Evolutionary conservation across 1,139 yeast species (phyloP), one percentile per base, ranked within the genome.

Genomic region (Lodderomyces beijingensis): DNA sequence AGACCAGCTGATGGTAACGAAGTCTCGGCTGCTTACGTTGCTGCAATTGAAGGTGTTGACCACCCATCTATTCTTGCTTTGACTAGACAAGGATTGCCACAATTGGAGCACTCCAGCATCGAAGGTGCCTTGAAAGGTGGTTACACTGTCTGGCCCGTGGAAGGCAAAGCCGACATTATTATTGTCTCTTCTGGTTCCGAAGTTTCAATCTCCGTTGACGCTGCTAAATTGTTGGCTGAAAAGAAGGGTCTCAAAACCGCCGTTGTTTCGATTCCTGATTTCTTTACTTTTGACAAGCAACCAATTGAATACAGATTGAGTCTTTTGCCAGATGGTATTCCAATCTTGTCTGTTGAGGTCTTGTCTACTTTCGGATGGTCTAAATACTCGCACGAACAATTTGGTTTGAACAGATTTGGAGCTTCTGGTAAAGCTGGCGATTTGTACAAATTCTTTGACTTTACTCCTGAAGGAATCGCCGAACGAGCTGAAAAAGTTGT

Each of bases 1-100:
- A 87, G 99, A 78, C 98, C 98, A 51, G 98, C 98, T 58, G 98
- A 93, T 63, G 99, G 99, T 73, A 91, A 91, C 65, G 99, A 91
- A 74, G 82, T 85, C 47, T 85, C 96, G 48, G 99, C 97, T 56
- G 96, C 98, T 46, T 91, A 91, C 79, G 69, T 75, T 66, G 71
- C 72, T 49, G 86, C 98, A 37, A 54, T 91, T 45, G 78, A 74
- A 57, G 68, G 81, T 39, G 74, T 66, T 42, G 67, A 72, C 51
- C 87, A 95, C 38, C 98, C 99, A 47, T 75, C 93, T 40, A 70
- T 93, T 53, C 71, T 91, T 62, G 96, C 97, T 44, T 76, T 93
- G 49, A 80, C 97, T 38, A 89, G 99, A 77, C 98, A 93, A 73
- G 86, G 86, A 82, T 72, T 91, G 59, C 97, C 98, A 42, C 97